A percentile compares a stretch with the other conserved stretches of the same genome.
Evolutionary conservation across 2,329 filamentous ascomycete species (phyloP).

Genomic region (Truncatella angustata): DNA sequence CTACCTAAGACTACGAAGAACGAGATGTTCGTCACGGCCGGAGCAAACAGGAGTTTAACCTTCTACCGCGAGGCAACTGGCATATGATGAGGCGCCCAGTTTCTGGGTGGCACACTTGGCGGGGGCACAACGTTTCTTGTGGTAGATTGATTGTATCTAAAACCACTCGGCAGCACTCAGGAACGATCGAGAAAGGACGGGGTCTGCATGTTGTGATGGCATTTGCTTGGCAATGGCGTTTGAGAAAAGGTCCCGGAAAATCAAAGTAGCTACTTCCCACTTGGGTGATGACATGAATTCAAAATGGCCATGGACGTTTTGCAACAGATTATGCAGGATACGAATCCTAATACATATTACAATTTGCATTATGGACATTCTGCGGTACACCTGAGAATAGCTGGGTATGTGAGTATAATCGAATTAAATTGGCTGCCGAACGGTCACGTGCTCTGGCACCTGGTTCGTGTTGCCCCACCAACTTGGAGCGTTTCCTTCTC

Average conservation of each 20-base stretch:
- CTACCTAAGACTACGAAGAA: conserved; percentile 68
- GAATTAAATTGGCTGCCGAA: background rate
- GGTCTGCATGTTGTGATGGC: background rate
- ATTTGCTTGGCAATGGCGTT: background rate
- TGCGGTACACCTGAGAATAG: background rate
- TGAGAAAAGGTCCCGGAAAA: conserved; percentile 4
- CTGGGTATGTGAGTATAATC: background rate
- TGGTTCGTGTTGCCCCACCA: conserved; percentile 13
- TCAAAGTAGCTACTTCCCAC: background rate
- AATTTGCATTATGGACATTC: no score
- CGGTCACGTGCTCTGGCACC: conserved; percentile 11
- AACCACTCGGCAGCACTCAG: no score
- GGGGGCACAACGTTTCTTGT: no score
- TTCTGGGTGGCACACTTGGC: no score
- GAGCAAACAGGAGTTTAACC: conserved; percentile 71
- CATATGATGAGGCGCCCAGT: no score
- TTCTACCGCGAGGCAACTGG: conserved; percentile 86
- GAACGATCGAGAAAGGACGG: no score
- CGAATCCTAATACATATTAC: no score
- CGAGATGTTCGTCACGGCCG: conserved; percentile 75
- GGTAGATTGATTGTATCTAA: no score
- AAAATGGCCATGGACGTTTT: no score
- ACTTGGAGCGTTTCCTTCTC: conserved; percentile 8
- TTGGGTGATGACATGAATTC: no score
- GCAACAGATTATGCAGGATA: no score